Base-by-base conservation (phyloP, 2,329 filamentous ascomycete genomes). In the Ilyonectria destructans region DNA sequence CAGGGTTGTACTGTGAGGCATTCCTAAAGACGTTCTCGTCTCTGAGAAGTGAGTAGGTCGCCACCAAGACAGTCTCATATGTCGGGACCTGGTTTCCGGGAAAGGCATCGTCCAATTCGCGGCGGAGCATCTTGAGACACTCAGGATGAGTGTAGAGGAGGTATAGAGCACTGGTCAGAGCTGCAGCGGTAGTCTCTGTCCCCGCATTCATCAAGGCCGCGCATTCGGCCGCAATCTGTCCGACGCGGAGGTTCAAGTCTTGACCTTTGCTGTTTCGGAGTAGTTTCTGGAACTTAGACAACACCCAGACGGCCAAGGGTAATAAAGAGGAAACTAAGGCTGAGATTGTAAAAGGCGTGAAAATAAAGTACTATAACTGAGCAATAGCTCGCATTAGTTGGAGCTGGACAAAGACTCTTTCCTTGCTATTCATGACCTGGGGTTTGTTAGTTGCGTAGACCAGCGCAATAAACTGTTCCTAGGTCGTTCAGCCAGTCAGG, bases 121-220 rank as follows among this genome's bases (percentile, higher is more conserved):
- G 15, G 6, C 64, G 58, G 15, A 67, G 58, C 37, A 62, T 51
- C 15, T 17, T 19, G 13, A 67, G 46, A 2, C 54, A 46, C 10
- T 15, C 13, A 4, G 64, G 64, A n/a, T 62, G 26, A 3, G 35
- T 62, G 31, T 48, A 62, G 9, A 67, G 40, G 3, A 67, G 31
- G 29, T 40, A 67, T 6, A 59, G 9, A 2, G 29, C 35, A 6
- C 21, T 57, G 8, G 64, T 67, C 45, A 67, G 10, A 15, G 64
- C 64, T 8, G 64, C 58, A 2, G 64, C 62, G 1, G 64, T 67
- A 4, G 64, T 67, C 48, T 67, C 58, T 13, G 64, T 67, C 2
- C 64, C 64, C 6, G 64, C 64, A 37, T 67, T 67, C 37, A 52
- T 55, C 64, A 67, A 62, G 29, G 55, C 45, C 9, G 46, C 48